Evolutionary conservation across 2,329 filamentous ascomycete species (phyloP).

Genomic region (Neophaeococcomyces mojaviensis): DNA sequence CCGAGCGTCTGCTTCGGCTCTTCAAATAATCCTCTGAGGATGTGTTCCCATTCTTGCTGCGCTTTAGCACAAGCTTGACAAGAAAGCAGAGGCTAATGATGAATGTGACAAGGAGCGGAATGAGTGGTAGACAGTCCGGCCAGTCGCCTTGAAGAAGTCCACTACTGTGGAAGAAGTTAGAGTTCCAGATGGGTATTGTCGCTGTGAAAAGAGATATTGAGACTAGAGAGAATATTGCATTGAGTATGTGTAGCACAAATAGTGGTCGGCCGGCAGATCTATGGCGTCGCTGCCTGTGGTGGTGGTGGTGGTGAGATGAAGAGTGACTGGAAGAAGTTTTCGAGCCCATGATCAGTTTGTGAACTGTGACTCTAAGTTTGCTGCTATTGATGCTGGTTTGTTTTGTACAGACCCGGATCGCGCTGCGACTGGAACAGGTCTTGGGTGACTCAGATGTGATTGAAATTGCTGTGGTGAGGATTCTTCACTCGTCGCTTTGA

Average conservation of each 20-base stretch:
- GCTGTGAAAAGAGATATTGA: slow-evolving; percentile 25
- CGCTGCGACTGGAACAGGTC: too few relatives aligned
- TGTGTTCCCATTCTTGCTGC: not conserved
- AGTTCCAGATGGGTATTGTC: slow-evolving; percentile 25
- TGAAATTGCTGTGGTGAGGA: too few relatives aligned
- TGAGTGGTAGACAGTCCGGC: slow-evolving; percentile 28
- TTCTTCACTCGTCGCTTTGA: too few relatives aligned
- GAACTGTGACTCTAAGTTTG: not conserved
- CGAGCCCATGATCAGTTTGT: not conserved
- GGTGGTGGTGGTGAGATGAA: not conserved
- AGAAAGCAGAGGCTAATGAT: slow-evolving; percentile 13
- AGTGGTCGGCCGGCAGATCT: slow-evolving; percentile 1
- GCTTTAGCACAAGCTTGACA: slow-evolving; percentile 4
- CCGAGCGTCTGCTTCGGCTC: not conserved
- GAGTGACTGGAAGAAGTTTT: not conserved
- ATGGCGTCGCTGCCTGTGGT: not conserved
- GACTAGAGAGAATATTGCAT: slow-evolving; percentile 23
- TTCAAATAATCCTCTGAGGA: slow-evolving; percentile 5
- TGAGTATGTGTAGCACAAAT: slow-evolving; percentile 8
- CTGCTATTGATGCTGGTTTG: not conserved
- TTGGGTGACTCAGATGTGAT: too few relatives aligned
- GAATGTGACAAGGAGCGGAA: slow-evolving; percentile 21
- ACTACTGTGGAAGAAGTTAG: slow-evolving; percentile 24
- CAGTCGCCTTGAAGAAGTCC: slow-evolving; percentile 25
- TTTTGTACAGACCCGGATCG: not conserved